A percentile compares a stretch with the other conserved stretches of the same genome.
Conservation (phyloP, 495 filamentous ascomycete genomes). For the Penicillium fimorum region DNA sequence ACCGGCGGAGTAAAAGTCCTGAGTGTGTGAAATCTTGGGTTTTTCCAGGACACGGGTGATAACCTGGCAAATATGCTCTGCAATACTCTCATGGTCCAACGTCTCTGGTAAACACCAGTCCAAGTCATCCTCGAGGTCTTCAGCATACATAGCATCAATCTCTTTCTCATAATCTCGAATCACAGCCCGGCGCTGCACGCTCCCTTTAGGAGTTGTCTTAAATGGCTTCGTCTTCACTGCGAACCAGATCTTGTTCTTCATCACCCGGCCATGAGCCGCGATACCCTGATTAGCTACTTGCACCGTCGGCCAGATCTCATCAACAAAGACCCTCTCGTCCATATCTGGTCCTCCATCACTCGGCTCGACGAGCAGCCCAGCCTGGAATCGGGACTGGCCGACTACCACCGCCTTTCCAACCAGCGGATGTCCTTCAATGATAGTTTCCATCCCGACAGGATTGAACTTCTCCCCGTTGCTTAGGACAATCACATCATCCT, state of each 20-base stretch:
- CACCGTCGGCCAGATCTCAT: conserved; percentile 44
- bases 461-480: conserved; percentile 46
- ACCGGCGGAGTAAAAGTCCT: conserved; percentile 29
- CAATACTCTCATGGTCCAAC: conserved; percentile 11
- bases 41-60: conserved; percentile 17
- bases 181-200: conserved; percentile 27
- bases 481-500: conserved; percentile 45
- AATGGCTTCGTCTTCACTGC: conserved; percentile 51
- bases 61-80: conserved; percentile 6
- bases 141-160: conserved; percentile 28
- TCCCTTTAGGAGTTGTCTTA: conserved; percentile 54
- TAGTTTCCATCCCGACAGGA: conserved; percentile 37
- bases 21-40: conserved; percentile 10
- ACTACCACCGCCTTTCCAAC: conserved; percentile 33
- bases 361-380: conserved; percentile 38
- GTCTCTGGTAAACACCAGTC: conserved; percentile 12
- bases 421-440: conserved; percentile 28
- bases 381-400: conserved; percentile 36
- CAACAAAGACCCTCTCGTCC: conserved; percentile 31
- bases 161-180: conserved; percentile 28
- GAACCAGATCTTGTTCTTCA: conserved; percentile 32
- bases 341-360: conserved; percentile 13
- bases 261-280: conserved; percentile 25
- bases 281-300: conserved; percentile 48
- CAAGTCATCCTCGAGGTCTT: conserved; percentile 17